Evolutionary conservation across 192 early-diverging fungal species (phyloP).

Genomic region (Gryganskiella cystojenkinii): DNA sequence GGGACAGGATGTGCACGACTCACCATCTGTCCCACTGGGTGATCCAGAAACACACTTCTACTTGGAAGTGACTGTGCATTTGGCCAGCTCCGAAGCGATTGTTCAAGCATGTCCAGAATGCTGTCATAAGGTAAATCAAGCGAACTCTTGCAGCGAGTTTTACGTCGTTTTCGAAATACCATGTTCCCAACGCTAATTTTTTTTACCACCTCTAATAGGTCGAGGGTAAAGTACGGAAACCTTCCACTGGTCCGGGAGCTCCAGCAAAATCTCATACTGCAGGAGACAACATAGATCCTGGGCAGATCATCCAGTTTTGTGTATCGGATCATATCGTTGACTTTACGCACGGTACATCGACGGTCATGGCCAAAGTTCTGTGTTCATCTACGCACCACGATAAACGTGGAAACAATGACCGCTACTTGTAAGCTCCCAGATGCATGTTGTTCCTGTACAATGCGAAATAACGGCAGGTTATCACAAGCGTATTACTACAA

Average conservation of each 20-base stretch:
- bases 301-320: constrained; percentile 45
- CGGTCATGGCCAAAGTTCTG: constrained; percentile 48
- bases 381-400: constrained; percentile 49
- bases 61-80: constrained; percentile 41
- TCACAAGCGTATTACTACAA: background rate
- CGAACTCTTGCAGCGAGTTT: background rate
- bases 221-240: constrained; percentile 47
- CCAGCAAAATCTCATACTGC: constrained; percentile 29
- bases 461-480: background rate
- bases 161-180: background rate
- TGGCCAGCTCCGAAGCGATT: constrained; percentile 49
- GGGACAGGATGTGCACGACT: constrained; percentile 3
- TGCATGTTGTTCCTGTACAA: background rate
- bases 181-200: background rate
- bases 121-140: constrained; percentile 33
- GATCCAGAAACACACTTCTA: constrained; percentile 34
- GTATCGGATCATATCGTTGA: constrained; percentile 42
- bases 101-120: constrained; percentile 49
- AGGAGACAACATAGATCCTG: constrained; percentile 38
- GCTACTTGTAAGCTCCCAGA: constrained; percentile 41
- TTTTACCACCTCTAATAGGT: constrained; percentile 31
- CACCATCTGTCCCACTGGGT: background rate
- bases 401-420: constrained; percentile 50
- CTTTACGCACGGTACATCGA: constrained; percentile 40
- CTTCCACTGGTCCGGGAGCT: constrained; percentile 39